These are phyloP conservation scores for Xylariaceae sp. DNA, from an alignment of 2,329 filamentous ascomycete genomes.

Conservation along the genomic window DNA sequence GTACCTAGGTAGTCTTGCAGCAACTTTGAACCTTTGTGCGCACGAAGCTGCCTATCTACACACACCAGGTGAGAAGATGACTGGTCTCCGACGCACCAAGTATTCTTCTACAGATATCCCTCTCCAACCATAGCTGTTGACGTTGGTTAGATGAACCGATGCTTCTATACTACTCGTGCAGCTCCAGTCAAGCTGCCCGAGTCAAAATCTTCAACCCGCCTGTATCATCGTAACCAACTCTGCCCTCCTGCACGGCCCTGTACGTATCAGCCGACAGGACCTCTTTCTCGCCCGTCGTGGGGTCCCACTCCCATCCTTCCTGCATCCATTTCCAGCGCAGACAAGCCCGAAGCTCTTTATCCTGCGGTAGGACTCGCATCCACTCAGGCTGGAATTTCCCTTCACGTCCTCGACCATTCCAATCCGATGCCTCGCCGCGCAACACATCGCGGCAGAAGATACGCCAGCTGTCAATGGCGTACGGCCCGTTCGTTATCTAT, in stretches of 20 bases:
- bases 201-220: conserved; percentile 44
- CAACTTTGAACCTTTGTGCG: too few relatives aligned
- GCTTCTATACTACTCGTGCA: too few relatives aligned
- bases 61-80: too few relatives aligned
- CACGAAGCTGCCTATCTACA: too few relatives aligned
- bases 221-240: conserved; percentile 51
- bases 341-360: conserved; percentile 87
- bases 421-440: conserved; percentile 61
- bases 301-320: conserved; percentile 80
- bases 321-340: conserved; percentile 89
- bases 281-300: conserved; percentile 60
- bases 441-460: conserved; percentile 86
- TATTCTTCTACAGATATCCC: too few relatives aligned
- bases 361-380: conserved; percentile 77
- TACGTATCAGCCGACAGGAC: conserved; percentile 51
- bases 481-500: conserved; percentile 68
- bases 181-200: background rate
- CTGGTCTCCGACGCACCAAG: too few relatives aligned
- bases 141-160: too few relatives aligned
- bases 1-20: too few relatives aligned
- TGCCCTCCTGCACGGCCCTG: conserved; percentile 52
- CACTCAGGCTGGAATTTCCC: conserved; percentile 75
- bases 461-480: conserved; percentile 85
- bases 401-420: conserved; percentile 55
- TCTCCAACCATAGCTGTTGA: too few relatives aligned